phyloP scores from a whole-genome alignment of 176 grass and related monocot species.

The Aegilops longissima region DNA sequence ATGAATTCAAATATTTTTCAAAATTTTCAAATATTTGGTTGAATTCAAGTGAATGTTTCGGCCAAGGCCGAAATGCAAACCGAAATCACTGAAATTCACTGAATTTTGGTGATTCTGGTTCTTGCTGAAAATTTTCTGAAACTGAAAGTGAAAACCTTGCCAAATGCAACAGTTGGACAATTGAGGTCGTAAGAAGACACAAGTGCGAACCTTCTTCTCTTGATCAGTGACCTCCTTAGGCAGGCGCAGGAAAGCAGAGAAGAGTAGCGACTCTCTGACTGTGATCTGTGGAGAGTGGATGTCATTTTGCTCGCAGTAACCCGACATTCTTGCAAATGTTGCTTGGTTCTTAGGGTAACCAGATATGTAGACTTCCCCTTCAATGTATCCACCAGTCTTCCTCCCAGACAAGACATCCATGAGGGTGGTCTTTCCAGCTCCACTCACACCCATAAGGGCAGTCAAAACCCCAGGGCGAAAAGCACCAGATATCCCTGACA shows the following conservation, averaged over 20 bases:
- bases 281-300: conserved; percentile 84
- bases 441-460: conserved; percentile 76
- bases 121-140: too few relatives aligned
- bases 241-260: conserved; percentile 63
- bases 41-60: too few relatives aligned
- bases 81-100: too few relatives aligned
- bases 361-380: conserved; percentile 69
- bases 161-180: background rate
- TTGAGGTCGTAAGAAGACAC: background rate
- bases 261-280: conserved; percentile 67
- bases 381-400: conserved; percentile 71
- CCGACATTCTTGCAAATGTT: conserved; percentile 80
- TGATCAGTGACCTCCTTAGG: conserved; percentile 53
- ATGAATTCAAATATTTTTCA: too few relatives aligned
- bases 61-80: too few relatives aligned
- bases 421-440: conserved; percentile 79
- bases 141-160: too few relatives aligned
- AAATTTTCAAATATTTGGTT: too few relatives aligned
- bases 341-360: conserved; percentile 69
- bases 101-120: too few relatives aligned
- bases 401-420: conserved; percentile 85
- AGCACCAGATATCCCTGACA: conserved; percentile 64
- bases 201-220: conserved; percentile 61
- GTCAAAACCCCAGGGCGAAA: conserved; percentile 71
- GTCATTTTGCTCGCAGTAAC: conserved; percentile 80